Evolutionary conservation across 169 alveolate species (phyloP), one percentile per base, ranked within the genome.

Genomic region (Condylostoma magnum): DNA sequence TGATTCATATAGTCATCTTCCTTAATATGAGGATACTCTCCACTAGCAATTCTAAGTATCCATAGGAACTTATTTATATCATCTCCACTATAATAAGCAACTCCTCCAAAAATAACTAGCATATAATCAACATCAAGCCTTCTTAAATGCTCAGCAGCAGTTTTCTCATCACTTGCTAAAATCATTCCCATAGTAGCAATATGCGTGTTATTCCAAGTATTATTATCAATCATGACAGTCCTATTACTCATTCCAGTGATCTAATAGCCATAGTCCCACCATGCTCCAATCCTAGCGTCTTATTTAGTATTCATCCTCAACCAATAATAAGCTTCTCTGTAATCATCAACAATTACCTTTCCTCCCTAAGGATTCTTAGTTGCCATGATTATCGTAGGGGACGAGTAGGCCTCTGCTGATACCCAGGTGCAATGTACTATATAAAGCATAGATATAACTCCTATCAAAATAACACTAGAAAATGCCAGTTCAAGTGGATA

Each of bases 241-340:
- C 99, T 87, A 76, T 95, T 94, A 30, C 96, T 95, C 96, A 97
- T 92, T 63, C 97, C 99, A 46, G 98, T 94, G 36, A 96, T 91
- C 81, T 98, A 98, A 70, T 98, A 98, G 8, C 99, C 99, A 76
- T 98, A 98, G 82, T 98, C 99, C 99, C 99, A 98, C 99, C 99
- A 98, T 5, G 98, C 86, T 86, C 96, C 89, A 48, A 98, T 90
- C 60, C 94, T 92, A 8, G 99, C 93, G 72, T 96, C 96, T 15
- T 87, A 87, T 34, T 86, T 92, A 33, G 99, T 97, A 75, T 98
- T 98, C 90, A 93, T 90, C 48, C 98, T 87, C 6, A 98, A 77
- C 99, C 99, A 98, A 78, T 95, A 93, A 85, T 97, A 98, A 48
- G 99, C 99, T 77, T 98, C 99, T 68, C 99, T 90, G 78, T 95